Base-by-base conservation (phyloP, 202 grass and related monocot species). In the Bolboschoenoplectus hybrid region DNA sequence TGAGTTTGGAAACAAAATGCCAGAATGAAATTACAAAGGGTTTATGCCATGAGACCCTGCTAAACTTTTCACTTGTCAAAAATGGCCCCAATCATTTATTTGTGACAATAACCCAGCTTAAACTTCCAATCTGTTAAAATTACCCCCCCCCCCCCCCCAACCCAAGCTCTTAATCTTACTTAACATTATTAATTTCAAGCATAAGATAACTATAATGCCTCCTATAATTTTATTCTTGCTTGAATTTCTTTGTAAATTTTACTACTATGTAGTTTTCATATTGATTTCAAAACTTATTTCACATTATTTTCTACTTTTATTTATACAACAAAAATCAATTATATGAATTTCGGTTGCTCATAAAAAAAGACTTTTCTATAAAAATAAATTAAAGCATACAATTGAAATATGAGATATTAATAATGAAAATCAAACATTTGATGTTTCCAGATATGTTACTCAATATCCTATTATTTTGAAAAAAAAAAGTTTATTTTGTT, bases 1-100 rank as follows among this genome's bases (percentile, higher is more conserved):
- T 80, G 52, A 80, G 35, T 58, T 60, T 39, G 14, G 16, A 60
- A 60, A 58, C 53, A 60, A 55, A 76, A 58, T 80, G 75, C 52
- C 34, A 41, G 35, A 79, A 79, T 79, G 47, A 79, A 43, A 9
- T 9, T 40, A 60, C 19, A 11, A 36, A 55, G 7, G 12, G 73
- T 4, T 14, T 38, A 57, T 13, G 9, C 45, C 70, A 13, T 51
- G n/a, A 73, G 41, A 45, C 16, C 17, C 17, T 39, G 8, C 67
- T 6, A 16, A 39, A 71, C 41, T 19, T 71, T 3, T 46, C 40
- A 43, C 41, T 45, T 71, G 39, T 45, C 16, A 71, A 5, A 71
- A 45, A 71, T 40, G 67, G 16, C 41, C 67, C 16, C 13, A 44
- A 69, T n/a, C 17, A 3, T 63, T 63, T 9, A 63, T 34, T 9